Evolutionary conservation across 176 grass and related monocot genomes (phyloP).

Genomic region (Sorghum bicolor): Sorghum_bicolor_NCBIv3 NC_012870.2:78395001-78395500

Average conservation of each 20-base stretch:
- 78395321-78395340: conserved; percentile 31
- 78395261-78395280: neutral
- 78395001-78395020: neutral
- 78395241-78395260: conserved; percentile 37
- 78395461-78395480: neutral
- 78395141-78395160: conserved; percentile 7
- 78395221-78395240: neutral
- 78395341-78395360: conserved; percentile 37
- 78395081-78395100: neutral
- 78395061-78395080: neutral
- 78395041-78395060: neutral
- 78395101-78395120: neutral
- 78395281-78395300: neutral
- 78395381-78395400: conserved; percentile 21
- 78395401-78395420: neutral
- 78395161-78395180: neutral
- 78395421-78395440: neutral
- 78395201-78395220: conserved; percentile 26
- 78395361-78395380: conserved; percentile 14
- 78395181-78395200: neutral
- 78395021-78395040: neutral
- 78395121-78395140: neutral
- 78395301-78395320: neutral
- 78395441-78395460: conserved; percentile 7
- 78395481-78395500: neutral